A percentile compares a stretch with the other conserved stretches of the same genome.
phyloP scores from a whole-genome alignment of 768 basidiomycete genomes.

The Amanita muscaria region DNA sequence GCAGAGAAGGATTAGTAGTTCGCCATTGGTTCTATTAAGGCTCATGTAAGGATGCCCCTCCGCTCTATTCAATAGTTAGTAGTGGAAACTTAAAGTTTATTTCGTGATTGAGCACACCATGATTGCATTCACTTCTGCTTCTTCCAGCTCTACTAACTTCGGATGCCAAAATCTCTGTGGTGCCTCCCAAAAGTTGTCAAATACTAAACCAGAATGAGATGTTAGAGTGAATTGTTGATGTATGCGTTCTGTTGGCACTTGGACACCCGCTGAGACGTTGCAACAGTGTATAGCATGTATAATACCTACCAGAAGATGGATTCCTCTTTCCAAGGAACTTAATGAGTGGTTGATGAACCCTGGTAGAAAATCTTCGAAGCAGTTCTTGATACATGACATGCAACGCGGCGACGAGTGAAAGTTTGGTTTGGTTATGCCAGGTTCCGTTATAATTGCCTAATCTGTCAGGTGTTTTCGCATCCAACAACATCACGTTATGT shows the following conservation, averaged over 20 bases:
- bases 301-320: conserved; percentile 35
- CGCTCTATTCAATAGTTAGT: conserved; percentile 35
- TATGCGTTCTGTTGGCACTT: no score
- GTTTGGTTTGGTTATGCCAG: no score
- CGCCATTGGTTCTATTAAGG: conserved; percentile 23
- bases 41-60: conserved; percentile 60
- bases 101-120: conserved; percentile 33
- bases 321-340: conserved; percentile 52
- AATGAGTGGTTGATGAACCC: conserved; percentile 48
- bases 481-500: no score
- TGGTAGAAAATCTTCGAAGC: not conserved
- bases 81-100: conserved; percentile 1
- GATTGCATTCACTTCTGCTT: conserved; percentile 58
- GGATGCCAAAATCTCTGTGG: conserved; percentile 52
- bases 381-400: no score
- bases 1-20: conserved; percentile 74
- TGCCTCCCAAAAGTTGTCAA: conserved; percentile 58
- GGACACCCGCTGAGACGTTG: no score
- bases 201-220: not conserved
- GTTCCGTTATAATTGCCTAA: no score
- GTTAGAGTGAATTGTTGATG: not conserved
- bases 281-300: not conserved
- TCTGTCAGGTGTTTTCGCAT: no score
- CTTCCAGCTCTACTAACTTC: conserved; percentile 36
- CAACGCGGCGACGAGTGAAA: no score